Base-by-base conservation (phyloP, 768 basidiomycete genomes). In the Coprinopsis marcescibilis region DNA sequence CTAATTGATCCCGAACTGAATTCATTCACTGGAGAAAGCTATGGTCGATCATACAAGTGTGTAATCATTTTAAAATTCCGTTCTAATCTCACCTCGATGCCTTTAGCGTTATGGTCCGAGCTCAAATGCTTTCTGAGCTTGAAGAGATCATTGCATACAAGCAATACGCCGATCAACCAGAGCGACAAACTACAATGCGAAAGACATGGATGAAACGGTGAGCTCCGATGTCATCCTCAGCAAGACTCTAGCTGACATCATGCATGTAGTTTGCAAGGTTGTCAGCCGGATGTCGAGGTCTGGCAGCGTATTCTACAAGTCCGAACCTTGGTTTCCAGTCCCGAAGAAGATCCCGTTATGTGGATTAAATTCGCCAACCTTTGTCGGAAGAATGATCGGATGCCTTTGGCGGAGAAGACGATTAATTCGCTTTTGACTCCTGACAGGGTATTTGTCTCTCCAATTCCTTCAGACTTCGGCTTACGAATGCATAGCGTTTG, bases 351-450 rank as follows among this genome's bases (percentile, higher is more conserved):
- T 60, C 90, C 89, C 35, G 79, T 88, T 37, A 97, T 96, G 83
- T 98, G 94, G 93, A 96, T 99, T 66, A 93, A 96, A 66, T 97
- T 99, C 59, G 91, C 95, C 2, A 98, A 99, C 57, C 71, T 98
- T 1, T 98, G 96, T 60, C 89, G 96, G 43, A 95, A 95, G 66
- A 88, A 81, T 14, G 92, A 95, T 41, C 82, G 96, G 4, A 89
- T 98, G 79, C 77, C 78, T n/a, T 69, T 99, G 41, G 94, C 95
- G 0, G 93, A 97, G 56, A 98, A 98, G 68, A 96, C 95, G 0
- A 86, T 99, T 57, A 89, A 93, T 53, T 95, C 92, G 0, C 66
- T 99, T 1, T 70, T 96, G 24, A 82, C 85, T 8, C 84, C 85
- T 3, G 85, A 86, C 45, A 68, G 78, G 55, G 79, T 83, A 54